Evolutionary conservation across 441 rosid species (phyloP), one percentile per base, ranked within the genome.

Genomic region (Euphorbia schlechtendalii): DNA sequence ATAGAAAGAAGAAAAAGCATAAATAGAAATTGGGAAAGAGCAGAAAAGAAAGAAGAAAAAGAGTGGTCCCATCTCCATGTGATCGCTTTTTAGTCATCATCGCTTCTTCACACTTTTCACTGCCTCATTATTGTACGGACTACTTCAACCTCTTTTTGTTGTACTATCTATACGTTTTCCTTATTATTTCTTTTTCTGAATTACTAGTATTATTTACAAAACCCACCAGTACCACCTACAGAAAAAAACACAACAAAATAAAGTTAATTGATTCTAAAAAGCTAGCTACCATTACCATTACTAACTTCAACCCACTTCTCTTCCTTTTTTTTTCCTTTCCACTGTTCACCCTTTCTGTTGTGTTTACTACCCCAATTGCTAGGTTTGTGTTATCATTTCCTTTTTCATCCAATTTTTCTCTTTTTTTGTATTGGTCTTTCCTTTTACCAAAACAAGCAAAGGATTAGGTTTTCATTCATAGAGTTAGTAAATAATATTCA

Each of bases 111-210:
- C 74, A 85, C 83, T 70, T 85, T 86, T 87, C 90, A 79, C 5
- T 32, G 45, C 67, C 76, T 67, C 43, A 85, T 87, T 85, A 85
- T 21, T 74, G 78, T 84, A 83, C 93, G 88, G 81, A 77, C 45
- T 10, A 80, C 80, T 11, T 63, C 58, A 64, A 83, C 81, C 76
- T 80, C 67, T 17, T 36, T 66, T 22, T 62, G 21, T 18, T 58
- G 69, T 71, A 41, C 73, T 14, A 1, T 14, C 14, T 11, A 20
- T 43, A 1, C 12, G 3, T 7, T 17, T 18, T n/a, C 3, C n/a
- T 13, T 45, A 9, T 2, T 45, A 17, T 45, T 13, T 6, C 13
- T 9, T 36, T 36, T 9, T 9, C 40, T 36, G 5, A 4, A 36
- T 1, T 46, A 46, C n/a, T 13, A 5, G 7, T 40, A 5, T 14